Evolutionary conservation across 1,284 basidiomycete genomes (phyloP).

Genomic region (Meripilus lineatus): DNA sequence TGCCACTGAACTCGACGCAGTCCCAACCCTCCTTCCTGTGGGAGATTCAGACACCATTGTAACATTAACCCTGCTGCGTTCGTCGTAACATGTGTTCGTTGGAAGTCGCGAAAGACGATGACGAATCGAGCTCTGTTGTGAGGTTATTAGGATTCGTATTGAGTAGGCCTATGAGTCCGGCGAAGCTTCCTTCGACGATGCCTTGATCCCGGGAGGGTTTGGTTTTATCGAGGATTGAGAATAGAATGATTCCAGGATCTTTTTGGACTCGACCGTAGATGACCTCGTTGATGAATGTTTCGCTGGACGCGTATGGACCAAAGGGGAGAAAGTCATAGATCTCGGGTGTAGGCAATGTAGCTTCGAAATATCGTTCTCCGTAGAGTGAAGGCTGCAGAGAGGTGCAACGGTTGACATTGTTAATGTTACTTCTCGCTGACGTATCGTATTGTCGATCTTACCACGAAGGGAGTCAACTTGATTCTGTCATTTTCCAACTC

Average conservation of each 20-base stretch:
- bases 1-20: slow-evolving; percentile 64
- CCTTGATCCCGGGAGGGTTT: background rate
- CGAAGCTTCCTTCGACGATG: slow-evolving; percentile 6
- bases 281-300: slow-evolving; percentile 5
- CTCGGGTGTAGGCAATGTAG: slow-evolving; percentile 18
- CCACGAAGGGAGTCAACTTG: slow-evolving; percentile 26
- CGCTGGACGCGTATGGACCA: slow-evolving; percentile 30
- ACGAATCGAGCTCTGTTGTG: slow-evolving; percentile 49
- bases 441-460: background rate
- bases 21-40: slow-evolving; percentile 43
- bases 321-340: slow-evolving; percentile 35
- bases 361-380: slow-evolving; percentile 5
- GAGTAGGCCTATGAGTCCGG: slow-evolving; percentile 18
- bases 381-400: slow-evolving; percentile 9
- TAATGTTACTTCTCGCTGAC: background rate
- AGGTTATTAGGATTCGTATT: slow-evolving; percentile 30
- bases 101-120: slow-evolving; percentile 52
- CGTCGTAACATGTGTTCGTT: slow-evolving; percentile 60
- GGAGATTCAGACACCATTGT: slow-evolving; percentile 48
- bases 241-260: slow-evolving; percentile 8
- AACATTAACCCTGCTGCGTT: slow-evolving; percentile 60
- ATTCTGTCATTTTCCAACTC: slow-evolving; percentile 23
- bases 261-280: slow-evolving; percentile 7
- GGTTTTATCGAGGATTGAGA: slow-evolving; percentile 13
- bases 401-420: background rate